Conservation (phyloP, 1,284 basidiomycete species). For the Blastosporella zonata region DNA sequence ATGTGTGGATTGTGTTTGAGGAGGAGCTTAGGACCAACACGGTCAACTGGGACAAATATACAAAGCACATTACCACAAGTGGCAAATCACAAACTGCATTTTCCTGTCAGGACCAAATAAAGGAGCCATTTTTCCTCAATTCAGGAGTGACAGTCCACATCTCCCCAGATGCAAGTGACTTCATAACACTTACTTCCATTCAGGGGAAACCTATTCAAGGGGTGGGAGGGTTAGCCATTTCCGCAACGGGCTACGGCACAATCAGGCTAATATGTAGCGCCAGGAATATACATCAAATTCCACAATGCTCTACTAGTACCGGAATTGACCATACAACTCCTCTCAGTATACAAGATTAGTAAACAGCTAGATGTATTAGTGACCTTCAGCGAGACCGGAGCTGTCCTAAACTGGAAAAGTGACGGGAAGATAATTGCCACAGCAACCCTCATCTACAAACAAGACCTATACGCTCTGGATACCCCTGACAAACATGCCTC, state of each 20-base stretch:
- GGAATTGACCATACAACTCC: constrained; percentile 5
- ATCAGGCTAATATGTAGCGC: not conserved
- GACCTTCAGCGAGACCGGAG: constrained; percentile 4
- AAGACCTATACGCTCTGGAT: constrained; percentile 7
- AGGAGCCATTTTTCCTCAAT: not conserved
- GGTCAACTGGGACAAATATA: not conserved
- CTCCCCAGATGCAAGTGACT: not conserved
- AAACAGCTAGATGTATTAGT: no score
- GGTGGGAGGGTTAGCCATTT: not conserved
- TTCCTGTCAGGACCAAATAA: not conserved
- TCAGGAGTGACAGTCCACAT: constrained; percentile 1
- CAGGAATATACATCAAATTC: not conserved
- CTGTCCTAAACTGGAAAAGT: not conserved
- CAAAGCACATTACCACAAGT: not conserved
- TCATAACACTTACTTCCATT: not conserved
- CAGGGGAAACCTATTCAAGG: not conserved
- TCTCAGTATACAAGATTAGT: not conserved
- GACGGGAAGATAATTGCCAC: constrained; percentile 1
- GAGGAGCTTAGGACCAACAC: not conserved
- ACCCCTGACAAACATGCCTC: constrained; percentile 5
- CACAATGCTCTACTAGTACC: constrained; percentile 3
- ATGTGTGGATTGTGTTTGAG: not conserved
- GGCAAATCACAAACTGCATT: not conserved
- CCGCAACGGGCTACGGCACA: not conserved
- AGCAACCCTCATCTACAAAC: not conserved